Evolutionary conservation across 805 yeast genomes (phyloP).

Genomic region (Candida vartiovaarae): DNA sequence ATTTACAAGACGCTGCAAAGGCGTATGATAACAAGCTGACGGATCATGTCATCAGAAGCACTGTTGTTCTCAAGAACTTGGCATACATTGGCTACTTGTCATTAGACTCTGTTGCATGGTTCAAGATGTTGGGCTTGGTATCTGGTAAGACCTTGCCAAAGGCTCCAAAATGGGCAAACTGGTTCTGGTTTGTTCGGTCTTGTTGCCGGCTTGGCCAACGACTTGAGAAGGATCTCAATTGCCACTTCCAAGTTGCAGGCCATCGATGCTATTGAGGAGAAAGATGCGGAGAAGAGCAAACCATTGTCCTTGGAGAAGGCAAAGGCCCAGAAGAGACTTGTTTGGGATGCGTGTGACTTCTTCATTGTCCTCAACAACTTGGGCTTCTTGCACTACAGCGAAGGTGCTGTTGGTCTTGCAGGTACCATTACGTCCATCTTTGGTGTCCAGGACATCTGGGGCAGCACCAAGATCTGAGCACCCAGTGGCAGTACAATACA

Average conservation of each 20-base stretch:
- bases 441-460: conserved; percentile 74
- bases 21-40: conserved; percentile 63
- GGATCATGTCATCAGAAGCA: conserved; percentile 48
- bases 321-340: conserved; percentile 51
- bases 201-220: conserved; percentile 52
- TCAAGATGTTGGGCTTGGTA: conserved; percentile 47
- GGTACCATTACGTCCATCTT: conserved; percentile 77
- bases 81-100: conserved; percentile 58
- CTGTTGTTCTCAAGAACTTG: conserved; percentile 48
- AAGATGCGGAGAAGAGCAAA: conserved; percentile 32
- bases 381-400: conserved; percentile 53
- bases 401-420: conserved; percentile 76
- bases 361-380: conserved; percentile 70
- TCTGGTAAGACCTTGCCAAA: conserved; percentile 38
- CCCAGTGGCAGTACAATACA: no score
- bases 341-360: conserved; percentile 72
- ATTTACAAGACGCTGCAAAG: conserved; percentile 59
- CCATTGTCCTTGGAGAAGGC: conserved; percentile 35
- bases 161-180: conserved; percentile 51
- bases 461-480: conserved; percentile 27
- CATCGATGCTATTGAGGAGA: conserved; percentile 16
- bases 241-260: conserved; percentile 24
- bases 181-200: conserved; percentile 77
- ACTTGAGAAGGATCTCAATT: conserved; percentile 46
- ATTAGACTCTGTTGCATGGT: conserved; percentile 57